Conservation (phyloP, 495 filamentous ascomycete species). For the Monascus purpureus region DNA sequence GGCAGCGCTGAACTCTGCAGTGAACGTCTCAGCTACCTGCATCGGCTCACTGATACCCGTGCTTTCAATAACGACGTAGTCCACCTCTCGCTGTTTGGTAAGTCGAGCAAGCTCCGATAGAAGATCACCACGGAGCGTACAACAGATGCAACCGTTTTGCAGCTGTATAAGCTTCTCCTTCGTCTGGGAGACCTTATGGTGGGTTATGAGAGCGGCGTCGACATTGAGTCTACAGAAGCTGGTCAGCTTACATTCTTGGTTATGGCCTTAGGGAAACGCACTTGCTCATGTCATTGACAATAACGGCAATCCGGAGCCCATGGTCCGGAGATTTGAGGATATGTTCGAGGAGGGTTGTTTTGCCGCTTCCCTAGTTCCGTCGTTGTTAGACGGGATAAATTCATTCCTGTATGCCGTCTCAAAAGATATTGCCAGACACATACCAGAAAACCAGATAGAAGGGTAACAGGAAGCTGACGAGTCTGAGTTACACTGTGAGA, state of each 20-base stretch:
- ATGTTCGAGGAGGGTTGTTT: conserved; percentile 43
- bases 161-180: conserved; percentile 44
- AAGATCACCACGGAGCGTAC: conserved; percentile 43
- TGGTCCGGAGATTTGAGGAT: conserved; percentile 39
- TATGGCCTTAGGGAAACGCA: conserved; percentile 7
- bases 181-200: conserved; percentile 36
- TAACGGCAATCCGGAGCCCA: conserved; percentile 39
- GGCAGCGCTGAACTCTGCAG: conserved; percentile 30
- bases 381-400: background rate
- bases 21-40: conserved; percentile 50
- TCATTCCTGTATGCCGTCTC: background rate
- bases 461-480: conserved; percentile 27
- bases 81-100: conserved; percentile 31
- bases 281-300: conserved; percentile 45
- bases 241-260: background rate
- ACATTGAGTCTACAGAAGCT: conserved; percentile 31
- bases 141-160: conserved; percentile 51
- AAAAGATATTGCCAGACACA: background rate
- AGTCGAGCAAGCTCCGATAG: conserved; percentile 38
- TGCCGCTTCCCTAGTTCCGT: conserved; percentile 32
- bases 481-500: background rate
- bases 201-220: conserved; percentile 38
- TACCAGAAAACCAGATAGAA: conserved; percentile 35
- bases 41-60: conserved; percentile 48
- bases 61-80: conserved; percentile 48